Evolutionary conservation across 2,329 filamentous ascomycete genomes (phyloP).

Genomic region (Fusarium buxicola): DNA sequence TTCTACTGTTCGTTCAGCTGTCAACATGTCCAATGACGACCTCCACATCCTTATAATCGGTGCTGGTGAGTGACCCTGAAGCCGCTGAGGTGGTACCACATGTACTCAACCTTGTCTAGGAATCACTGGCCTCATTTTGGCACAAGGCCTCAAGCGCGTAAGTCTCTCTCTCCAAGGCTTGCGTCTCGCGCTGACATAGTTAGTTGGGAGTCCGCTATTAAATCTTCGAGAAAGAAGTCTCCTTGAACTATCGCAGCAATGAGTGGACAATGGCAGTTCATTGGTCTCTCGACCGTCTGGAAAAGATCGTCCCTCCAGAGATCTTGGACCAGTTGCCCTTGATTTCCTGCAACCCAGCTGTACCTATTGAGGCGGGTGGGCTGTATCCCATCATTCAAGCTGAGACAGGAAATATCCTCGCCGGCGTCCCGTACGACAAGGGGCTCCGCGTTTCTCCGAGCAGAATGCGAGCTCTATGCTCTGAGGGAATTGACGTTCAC

Average conservation of each 20-base stretch:
- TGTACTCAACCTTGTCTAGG: constrained; percentile 5
- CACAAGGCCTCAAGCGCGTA: constrained; percentile 35
- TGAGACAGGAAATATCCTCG: constrained; percentile 32
- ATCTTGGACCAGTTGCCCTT: constrained; percentile 29
- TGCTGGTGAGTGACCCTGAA: constrained; percentile 18
- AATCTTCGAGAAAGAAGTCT: constrained; percentile 36
- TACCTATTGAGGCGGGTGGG: constrained; percentile 34
- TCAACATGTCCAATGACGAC: constrained; percentile 27
- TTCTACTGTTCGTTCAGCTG: too few relatives aligned
- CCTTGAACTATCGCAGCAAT: constrained; percentile 40
- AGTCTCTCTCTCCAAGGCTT: too few relatives aligned
- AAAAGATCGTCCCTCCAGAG: constrained; percentile 30
- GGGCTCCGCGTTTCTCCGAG: constrained; percentile 38
- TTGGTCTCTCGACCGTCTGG: constrained; percentile 33
- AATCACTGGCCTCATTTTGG: constrained; percentile 35
- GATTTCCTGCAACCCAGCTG: constrained; percentile 39
- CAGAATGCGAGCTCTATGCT: constrained; percentile 33
- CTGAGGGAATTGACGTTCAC: constrained; percentile 35
- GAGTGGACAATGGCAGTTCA: constrained; percentile 43
- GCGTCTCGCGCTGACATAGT: not conserved
- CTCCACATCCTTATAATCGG: constrained; percentile 37
- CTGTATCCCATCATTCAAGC: constrained; percentile 41
- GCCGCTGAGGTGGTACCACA: not conserved
- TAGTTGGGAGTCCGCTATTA: constrained; percentile 32
- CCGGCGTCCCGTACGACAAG: constrained; percentile 37